Percentiles rank a stretch among this genome's conserved stretches.
Conservation (phyloP, 164 flowering plant genomes). For the Umbilicus rupestris region DNA sequence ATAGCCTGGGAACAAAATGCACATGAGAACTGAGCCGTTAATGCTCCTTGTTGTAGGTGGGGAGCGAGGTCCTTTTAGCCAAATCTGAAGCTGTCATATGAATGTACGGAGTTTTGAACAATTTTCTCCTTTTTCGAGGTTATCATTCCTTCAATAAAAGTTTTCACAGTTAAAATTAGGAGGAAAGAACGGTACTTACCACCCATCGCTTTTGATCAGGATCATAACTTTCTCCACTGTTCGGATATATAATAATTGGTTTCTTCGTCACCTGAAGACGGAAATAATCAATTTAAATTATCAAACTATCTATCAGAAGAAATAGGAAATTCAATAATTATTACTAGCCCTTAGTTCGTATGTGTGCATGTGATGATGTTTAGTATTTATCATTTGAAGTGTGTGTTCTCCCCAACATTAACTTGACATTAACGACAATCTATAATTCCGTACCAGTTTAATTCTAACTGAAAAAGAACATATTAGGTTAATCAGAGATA, state of each 20-base stretch:
- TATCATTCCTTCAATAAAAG: background rate
- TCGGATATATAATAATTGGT: conserved; percentile 79
- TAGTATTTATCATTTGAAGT: background rate
- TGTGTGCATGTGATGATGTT: background rate
- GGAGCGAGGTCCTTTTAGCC: no score
- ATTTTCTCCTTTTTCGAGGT: background rate
- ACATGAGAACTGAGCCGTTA: background rate
- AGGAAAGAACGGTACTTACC: conserved; percentile 31
- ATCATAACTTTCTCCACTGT: conserved; percentile 92
- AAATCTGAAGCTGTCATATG: no score
- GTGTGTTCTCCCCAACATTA: background rate
- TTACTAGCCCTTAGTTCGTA: background rate
- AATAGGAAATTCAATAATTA: background rate
- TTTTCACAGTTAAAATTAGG: background rate
- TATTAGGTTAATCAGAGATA: no score
- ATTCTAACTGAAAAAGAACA: background rate
- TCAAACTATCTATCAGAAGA: background rate
- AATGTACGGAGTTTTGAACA: no score
- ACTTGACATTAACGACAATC: background rate
- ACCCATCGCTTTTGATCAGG: conserved; percentile 64
- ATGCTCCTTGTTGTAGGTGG: no score
- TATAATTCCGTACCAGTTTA: background rate
- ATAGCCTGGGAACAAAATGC: background rate
- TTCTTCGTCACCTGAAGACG: conserved; percentile 56
- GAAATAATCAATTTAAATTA: background rate